phyloP scores from a whole-genome alignment of 352 stramenopile genomes.

The Globisporangium iwayamae region DNA sequence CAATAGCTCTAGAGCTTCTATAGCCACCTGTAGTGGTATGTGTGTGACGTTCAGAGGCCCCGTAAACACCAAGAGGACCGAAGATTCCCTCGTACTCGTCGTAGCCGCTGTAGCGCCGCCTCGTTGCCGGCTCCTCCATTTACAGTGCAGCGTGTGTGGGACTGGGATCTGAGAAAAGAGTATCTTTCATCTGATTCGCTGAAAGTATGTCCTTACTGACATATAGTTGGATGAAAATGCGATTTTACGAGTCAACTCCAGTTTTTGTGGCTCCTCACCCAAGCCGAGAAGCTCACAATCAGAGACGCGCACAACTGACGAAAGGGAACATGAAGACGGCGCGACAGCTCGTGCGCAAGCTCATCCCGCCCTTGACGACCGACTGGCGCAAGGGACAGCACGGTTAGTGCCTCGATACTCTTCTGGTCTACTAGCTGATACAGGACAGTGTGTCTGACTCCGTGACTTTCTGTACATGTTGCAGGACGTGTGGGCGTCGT shows the following conservation, averaged over 20 bases:
- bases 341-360: constrained; percentile 29
- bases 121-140: constrained; percentile 5
- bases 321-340: constrained; percentile 1
- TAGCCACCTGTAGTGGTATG: neutral
- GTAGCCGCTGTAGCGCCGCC: constrained; percentile 34
- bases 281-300: neutral
- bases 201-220: neutral
- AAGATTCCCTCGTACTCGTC: constrained; percentile 71
- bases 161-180: constrained; percentile 10
- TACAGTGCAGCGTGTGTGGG: neutral
- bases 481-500: constrained; percentile 90
- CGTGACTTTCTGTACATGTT: neutral
- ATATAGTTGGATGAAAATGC: constrained; percentile 2
- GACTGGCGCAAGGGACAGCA: constrained; percentile 76
- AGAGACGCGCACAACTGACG: constrained; percentile 1
- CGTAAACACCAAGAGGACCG: constrained; percentile 33
- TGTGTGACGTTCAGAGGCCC: constrained; percentile 1
- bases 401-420: constrained; percentile 22
- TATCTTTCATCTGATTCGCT: constrained; percentile 10
- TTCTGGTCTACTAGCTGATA: neutral
- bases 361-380: constrained; percentile 67
- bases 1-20: constrained; percentile 4
- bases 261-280: too few relatives aligned
- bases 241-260: neutral
- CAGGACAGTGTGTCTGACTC: neutral